A percentile compares a stretch with the other conserved stretches of the same genome.
Conservation (phyloP, 495 filamentous ascomycete species). For the Halenospora varia region DNA sequence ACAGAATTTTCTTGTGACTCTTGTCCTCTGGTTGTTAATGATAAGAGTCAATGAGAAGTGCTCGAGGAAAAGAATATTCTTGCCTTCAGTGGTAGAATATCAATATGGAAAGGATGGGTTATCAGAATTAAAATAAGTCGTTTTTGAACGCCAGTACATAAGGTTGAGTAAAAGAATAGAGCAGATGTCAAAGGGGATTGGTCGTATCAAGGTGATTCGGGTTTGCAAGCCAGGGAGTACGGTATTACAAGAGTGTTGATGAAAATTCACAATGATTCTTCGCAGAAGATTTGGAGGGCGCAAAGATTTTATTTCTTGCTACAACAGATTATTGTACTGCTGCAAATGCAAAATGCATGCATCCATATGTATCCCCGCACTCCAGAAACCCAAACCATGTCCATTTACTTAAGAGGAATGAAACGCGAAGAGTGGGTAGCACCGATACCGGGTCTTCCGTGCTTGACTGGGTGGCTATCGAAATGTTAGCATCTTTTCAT, state of each 20-base stretch:
- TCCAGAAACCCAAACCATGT: slow-evolving; percentile 16
- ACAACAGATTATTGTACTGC: slow-evolving; percentile 4
- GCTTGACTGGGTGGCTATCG: slow-evolving; percentile 96
- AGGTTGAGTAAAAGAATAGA: too few relatives aligned
- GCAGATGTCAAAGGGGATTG: too few relatives aligned
- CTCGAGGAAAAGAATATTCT: too few relatives aligned
- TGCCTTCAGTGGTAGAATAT: too few relatives aligned
- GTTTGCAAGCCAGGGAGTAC: too few relatives aligned
- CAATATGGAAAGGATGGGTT: too few relatives aligned
- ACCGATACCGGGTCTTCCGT: slow-evolving; percentile 99
- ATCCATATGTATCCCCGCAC: slow-evolving; percentile 3
- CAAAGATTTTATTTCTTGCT: slow-evolving; percentile 24
- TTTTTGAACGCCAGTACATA: too few relatives aligned
- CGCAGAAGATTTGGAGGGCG: slow-evolving; percentile 6
- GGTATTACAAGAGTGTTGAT: neutral
- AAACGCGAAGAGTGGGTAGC: slow-evolving; percentile 99
- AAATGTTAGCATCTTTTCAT: slow-evolving; percentile 31
- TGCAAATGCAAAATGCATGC: slow-evolving; percentile 11
- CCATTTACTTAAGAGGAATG: slow-evolving; percentile 94
- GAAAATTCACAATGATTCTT: neutral
- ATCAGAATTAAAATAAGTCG: too few relatives aligned
- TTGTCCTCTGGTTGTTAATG: too few relatives aligned
- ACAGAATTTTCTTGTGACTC: too few relatives aligned
- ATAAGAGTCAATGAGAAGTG: too few relatives aligned
- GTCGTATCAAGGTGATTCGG: too few relatives aligned